phyloP scores from a whole-genome alignment of 1,139 yeast genomes.

The Saccharomycopsis hybrid region DNA sequence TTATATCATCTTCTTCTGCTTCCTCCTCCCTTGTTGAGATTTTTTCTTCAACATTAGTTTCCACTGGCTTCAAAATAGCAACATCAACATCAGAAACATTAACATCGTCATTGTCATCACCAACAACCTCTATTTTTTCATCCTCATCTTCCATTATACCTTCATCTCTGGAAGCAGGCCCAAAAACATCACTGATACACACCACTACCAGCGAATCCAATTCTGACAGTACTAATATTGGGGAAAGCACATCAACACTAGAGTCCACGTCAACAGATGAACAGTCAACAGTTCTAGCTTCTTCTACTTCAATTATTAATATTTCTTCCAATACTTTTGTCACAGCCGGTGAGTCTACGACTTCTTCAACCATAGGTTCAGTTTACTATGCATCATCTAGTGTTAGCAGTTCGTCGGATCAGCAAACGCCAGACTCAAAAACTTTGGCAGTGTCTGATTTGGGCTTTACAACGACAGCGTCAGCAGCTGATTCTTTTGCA shows the following conservation, averaged over 20 bases:
- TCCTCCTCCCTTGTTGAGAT: constrained; percentile 4
- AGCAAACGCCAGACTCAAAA: not conserved
- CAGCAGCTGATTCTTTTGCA: too few species aligned
- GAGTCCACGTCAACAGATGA: not conserved
- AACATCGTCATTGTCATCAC: too few species aligned
- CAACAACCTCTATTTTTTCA: not conserved
- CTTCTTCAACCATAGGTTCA: not conserved
- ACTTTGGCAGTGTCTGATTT: not conserved
- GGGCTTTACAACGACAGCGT: not conserved
- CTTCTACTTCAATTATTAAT: not conserved
- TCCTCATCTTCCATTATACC: constrained; percentile 3
- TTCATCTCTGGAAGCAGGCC: constrained; percentile 1
- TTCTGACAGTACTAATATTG: constrained; percentile 4
- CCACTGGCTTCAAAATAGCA: not conserved
- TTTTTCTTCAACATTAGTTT: not conserved
- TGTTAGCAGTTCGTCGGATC: not conserved
- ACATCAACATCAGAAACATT: constrained; percentile 1
- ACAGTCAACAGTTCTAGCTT: not conserved
- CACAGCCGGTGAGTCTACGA: not conserved
- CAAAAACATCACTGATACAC: not conserved
- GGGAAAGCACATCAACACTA: not conserved
- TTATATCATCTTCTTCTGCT: constrained; percentile 1
- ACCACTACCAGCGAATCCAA: too few species aligned
- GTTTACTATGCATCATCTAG: not conserved
- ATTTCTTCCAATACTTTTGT: not conserved